Conservation (phyloP, 805 yeast genomes). For the Barnettozyma botsteinii region DNA sequence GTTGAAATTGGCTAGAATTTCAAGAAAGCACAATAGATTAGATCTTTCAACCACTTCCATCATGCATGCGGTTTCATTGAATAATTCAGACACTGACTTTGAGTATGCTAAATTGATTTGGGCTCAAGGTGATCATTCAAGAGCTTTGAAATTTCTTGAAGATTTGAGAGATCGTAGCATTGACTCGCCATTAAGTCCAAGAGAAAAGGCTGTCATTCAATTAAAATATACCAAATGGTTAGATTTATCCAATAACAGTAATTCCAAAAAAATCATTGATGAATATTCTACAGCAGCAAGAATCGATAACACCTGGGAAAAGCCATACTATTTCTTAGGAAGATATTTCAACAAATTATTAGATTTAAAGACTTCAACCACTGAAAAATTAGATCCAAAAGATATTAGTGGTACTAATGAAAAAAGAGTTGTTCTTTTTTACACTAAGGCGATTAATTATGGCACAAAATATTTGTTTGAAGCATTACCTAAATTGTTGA, state of each 20-base stretch:
- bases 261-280: slow-evolving; percentile 62
- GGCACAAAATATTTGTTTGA: slow-evolving; percentile 71
- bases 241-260: slow-evolving; percentile 77
- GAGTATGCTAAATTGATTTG: slow-evolving; percentile 82
- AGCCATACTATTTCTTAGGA: slow-evolving; percentile 76
- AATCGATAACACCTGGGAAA: slow-evolving; percentile 59
- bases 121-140: slow-evolving; percentile 83
- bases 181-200: slow-evolving; percentile 11
- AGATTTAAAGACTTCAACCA: slow-evolving; percentile 49
- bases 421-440: slow-evolving; percentile 46
- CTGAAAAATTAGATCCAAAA: slow-evolving; percentile 17
- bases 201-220: slow-evolving; percentile 41
- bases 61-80: slow-evolving; percentile 43
- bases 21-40: slow-evolving; percentile 61
- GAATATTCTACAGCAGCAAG: slow-evolving; percentile 59
- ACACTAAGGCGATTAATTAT: slow-evolving; percentile 51
- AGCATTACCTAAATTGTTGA: slow-evolving; percentile 82
- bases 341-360: slow-evolving; percentile 70
- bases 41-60: slow-evolving; percentile 69
- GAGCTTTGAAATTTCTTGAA: slow-evolving; percentile 66
- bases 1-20: slow-evolving; percentile 54
- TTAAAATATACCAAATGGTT: slow-evolving; percentile 84
- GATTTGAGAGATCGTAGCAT: slow-evolving; percentile 27
- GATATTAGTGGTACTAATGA: slow-evolving; percentile 48
- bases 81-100: slow-evolving; percentile 45